Evolutionary conservation across 2,329 filamentous ascomycete species (phyloP).

Genomic region (Arthrocladium fulminans): DNA sequence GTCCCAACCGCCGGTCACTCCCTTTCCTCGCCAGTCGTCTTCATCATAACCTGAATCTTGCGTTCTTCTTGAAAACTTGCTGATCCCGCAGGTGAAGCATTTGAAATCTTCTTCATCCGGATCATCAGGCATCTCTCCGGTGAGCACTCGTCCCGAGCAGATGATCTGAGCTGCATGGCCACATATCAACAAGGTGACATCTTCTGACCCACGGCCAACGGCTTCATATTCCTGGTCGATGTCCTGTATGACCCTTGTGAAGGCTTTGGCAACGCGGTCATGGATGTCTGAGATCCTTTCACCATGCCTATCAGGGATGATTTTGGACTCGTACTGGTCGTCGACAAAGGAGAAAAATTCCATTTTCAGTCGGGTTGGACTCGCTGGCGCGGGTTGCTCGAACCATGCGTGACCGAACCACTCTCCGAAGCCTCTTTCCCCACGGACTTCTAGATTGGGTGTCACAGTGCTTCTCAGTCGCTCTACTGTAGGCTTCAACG

Average conservation of each 20-base stretch:
- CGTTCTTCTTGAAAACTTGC: conserved; percentile 50
- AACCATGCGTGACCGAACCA: conserved; percentile 88
- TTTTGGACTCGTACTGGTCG: conserved; percentile 45
- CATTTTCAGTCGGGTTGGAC: conserved; percentile 50
- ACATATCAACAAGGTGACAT: conserved; percentile 65
- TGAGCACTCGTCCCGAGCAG: conserved; percentile 71
- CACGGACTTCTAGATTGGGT: conserved; percentile 23
- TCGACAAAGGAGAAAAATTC: conserved; percentile 56
- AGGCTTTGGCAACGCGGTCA: conserved; percentile 61
- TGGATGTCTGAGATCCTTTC: conserved; percentile 76
- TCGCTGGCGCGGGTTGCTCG: conserved; percentile 70
- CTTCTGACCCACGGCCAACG: conserved; percentile 43
- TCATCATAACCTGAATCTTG: conserved; percentile 21
- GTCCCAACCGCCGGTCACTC: conserved; percentile 66
- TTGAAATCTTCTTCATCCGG: conserved; percentile 68
- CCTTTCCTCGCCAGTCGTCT: conserved; percentile 22
- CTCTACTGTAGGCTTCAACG: conserved; percentile 57
- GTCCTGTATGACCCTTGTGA: conserved; percentile 26
- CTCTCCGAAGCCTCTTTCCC: conserved; percentile 51
- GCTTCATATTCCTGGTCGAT: conserved; percentile 31
- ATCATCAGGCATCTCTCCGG: conserved; percentile 64
- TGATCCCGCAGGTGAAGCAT: conserved; percentile 75
- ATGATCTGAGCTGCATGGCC: conserved; percentile 88
- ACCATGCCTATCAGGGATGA: conserved; percentile 64
- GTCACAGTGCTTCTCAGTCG: conserved; percentile 26